Percentiles rank a stretch among this genome's conserved stretches.
Evolutionary conservation across 257 asterid genomes (phyloP).

Genomic region (Verbena officinalis): DNA sequence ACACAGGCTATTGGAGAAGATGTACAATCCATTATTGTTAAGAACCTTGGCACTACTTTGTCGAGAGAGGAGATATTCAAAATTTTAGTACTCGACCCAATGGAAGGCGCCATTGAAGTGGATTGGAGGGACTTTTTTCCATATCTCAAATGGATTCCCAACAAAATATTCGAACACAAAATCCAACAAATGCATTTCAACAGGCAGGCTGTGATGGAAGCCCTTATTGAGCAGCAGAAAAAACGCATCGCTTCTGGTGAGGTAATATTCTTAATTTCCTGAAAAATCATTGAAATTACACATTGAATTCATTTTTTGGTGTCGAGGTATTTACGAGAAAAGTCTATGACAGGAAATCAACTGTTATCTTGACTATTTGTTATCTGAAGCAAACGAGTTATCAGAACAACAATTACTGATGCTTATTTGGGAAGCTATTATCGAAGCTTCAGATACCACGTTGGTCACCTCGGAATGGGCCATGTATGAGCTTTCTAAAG

Average conservation of each 20-base stretch:
- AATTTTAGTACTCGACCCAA: conserved; percentile 61
- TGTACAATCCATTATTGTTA: conserved; percentile 58
- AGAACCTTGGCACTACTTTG: conserved; percentile 56
- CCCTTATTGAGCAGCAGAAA: conserved; percentile 57
- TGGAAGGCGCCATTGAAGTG: conserved; percentile 93
- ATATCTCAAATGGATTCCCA: conserved; percentile 79
- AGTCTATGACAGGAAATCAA: conserved; percentile 50
- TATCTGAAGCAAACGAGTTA: conserved; percentile 59
- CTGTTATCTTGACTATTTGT: conserved; percentile 66
- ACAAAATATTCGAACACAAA: conserved; percentile 56
- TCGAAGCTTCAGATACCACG: conserved; percentile 85
- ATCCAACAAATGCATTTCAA: conserved; percentile 44
- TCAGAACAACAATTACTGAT: conserved; percentile 67
- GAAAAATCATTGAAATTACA: background rate
- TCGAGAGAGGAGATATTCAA: conserved; percentile 57
- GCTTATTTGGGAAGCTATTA: conserved; percentile 85
- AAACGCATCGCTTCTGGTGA: conserved; percentile 65
- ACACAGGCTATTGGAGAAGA: conserved; percentile 72
- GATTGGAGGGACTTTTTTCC: conserved; percentile 99
- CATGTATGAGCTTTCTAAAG: conserved; percentile 80
- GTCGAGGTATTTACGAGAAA: conserved; percentile 1
- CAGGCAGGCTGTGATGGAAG: conserved; percentile 68
- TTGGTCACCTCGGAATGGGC: conserved; percentile 87
- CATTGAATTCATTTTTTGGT: background rate
- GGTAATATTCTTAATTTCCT: conserved; percentile 40